Evolutionary conservation across 345 rosid species (phyloP), one percentile per base, ranked within the genome.

Genomic region (Ailanthus altissimus): DNA sequence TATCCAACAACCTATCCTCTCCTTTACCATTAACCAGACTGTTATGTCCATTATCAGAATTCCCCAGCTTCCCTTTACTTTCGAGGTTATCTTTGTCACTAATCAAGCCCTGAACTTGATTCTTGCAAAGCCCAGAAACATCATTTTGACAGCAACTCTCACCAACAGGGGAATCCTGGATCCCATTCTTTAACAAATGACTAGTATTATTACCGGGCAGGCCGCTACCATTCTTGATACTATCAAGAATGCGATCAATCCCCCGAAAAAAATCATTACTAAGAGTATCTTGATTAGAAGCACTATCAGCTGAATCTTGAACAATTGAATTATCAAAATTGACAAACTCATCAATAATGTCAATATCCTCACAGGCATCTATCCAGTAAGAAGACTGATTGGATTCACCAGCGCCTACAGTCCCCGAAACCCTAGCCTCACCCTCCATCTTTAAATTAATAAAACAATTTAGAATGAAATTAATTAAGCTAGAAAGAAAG

Each of bases 341-440:
- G 25, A 89, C 88, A 70, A 94, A 86, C 69, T 91, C 92, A 59
- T 78, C 90, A 26, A 91, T 84, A 40, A 90, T 78, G 75, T 94
- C 97, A 51, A 90, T 83, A 78, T 92, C 98, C 80, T 93, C 99
- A 38, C 94, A 91, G 32, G 97, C 97, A 83, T 93, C 98, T 45
- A 96, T 82, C 99, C 99, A 96, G 86, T 96, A 96, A 20, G 99
- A 95, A 20, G 90, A 82, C 70, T 83, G 84, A 23, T 67, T 69
- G 58, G 74, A 74, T 23, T 75, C 88, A 28, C 63, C 70, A 47
- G 61, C 76, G 9, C 62, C 87, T 8, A n/a, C 80, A 21, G 58
- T 49, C 25, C 67, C 85, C 21, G 84, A 75, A 83, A 74, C 87
- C 86, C 80, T 85, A 88, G 42, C 59, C 72, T 75, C 92, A 54